Evolutionary conservation across 208 protist genomes (phyloP), one percentile per base, ranked within the genome.

Genomic region (Porcisia deanei): DNA sequence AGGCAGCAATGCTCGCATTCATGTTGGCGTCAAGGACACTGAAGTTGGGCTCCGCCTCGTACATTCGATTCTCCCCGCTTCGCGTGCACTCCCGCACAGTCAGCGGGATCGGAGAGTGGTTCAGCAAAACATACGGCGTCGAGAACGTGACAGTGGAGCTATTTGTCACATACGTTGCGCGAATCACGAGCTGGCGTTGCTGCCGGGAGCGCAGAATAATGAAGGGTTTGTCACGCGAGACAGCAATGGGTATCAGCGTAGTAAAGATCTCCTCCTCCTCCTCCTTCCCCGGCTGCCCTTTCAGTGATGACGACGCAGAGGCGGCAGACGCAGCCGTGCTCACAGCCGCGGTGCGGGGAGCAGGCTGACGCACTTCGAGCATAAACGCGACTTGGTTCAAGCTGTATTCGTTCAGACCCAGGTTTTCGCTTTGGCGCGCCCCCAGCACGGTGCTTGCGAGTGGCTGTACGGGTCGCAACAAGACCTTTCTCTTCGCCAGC

Each of bases 101-200:
- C 67, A 97, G 75, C 30, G 73, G 57, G 52, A 94, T 65, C 41
- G 90, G 87, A 1, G 91, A 90, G 83, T 94, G 91, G 80, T 97
- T 97, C 20, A 93, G 75, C 60, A 97, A 74, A 45, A 83, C 69
- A 60, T 90, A 96, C 5, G 91, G 88, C 1, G 89, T 93, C 9
- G 80, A 82, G 25, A 97, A 73, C 64, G 90, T 41, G 43, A 97
- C 53, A 39, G 49, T 70, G 73, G 71, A 83, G 54, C 77, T 83
- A 12, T 66, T 63, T 2, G 69, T 72, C 1, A 72, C 67, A 53
- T 83, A 53, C 20, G 73, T 65, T 25, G 86, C 77, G 37, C 80
- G 80, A 30, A 96, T 65, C 18, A 85, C 67, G 77, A 96, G 75
- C 73, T 92, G 81, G 2, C 75, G 73, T 41, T 74, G 68, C 34